These are phyloP conservation scores for Boletellus emodensis DNA, from an alignment of 768 basidiomycete genomes.

Conservation along the genomic window DNA sequence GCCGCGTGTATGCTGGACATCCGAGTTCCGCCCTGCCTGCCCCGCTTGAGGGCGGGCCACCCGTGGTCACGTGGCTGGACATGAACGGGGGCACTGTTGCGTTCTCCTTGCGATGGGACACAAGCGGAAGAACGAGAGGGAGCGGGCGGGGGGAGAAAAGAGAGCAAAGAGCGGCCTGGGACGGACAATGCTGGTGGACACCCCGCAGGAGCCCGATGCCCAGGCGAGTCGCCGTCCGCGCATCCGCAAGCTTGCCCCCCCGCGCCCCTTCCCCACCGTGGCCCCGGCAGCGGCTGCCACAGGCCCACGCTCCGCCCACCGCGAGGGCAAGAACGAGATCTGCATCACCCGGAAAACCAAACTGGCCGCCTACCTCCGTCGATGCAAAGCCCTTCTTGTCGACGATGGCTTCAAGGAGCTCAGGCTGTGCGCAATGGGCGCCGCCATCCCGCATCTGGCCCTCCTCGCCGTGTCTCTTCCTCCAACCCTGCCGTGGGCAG, in stretches of 20 bases:
- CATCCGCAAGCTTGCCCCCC: constrained; percentile 66
- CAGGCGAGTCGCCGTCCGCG: constrained; percentile 24
- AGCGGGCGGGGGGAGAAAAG: constrained; percentile 9
- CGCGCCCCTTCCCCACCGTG: constrained; percentile 74
- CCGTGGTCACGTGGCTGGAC: constrained; percentile 8
- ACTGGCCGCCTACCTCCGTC: constrained; percentile 67
- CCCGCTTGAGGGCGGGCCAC: constrained; percentile 22
- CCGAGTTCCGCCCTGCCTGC: constrained; percentile 12
- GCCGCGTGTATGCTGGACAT: neutral
- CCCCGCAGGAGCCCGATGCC: neutral
- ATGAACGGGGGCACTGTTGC: neutral
- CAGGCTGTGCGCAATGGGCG: constrained; percentile 79
- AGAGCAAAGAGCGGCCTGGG: constrained; percentile 11
- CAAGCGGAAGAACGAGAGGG: constrained; percentile 21
- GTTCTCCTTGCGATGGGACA: constrained; percentile 8
- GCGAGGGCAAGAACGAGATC: constrained; percentile 77
- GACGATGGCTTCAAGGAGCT: constrained; percentile 78
- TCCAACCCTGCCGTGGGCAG: constrained; percentile 61
- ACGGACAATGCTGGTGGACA: constrained; percentile 1
- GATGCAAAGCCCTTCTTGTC: constrained; percentile 69
- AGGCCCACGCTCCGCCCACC: constrained; percentile 74
- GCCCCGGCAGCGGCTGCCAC: constrained; percentile 72
- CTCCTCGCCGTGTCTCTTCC: constrained; percentile 70
- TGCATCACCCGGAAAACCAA: constrained; percentile 76
- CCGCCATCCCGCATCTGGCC: constrained; percentile 80